Conservation (phyloP, 2,329 filamentous ascomycete species). For the Trichoderma atrobrunneum region DNA sequence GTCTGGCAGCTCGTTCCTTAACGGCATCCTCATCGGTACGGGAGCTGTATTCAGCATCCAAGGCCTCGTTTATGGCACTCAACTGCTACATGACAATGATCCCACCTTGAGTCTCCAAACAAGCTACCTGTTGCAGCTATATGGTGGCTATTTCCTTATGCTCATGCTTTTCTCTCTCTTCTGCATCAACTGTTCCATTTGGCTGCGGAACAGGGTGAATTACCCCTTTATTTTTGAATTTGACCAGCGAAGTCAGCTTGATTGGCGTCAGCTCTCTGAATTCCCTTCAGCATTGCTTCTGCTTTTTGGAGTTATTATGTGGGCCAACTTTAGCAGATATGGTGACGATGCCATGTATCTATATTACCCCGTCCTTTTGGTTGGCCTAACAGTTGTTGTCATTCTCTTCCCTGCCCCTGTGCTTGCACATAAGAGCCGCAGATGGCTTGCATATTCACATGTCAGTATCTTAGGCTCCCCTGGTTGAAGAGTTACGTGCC, state of each 20-base stretch:
- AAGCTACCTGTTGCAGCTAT: conserved; percentile 78
- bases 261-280: conserved; percentile 86
- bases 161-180: conserved; percentile 80
- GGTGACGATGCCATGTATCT: conserved; percentile 67
- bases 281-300: conserved; percentile 83
- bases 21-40: conserved; percentile 64
- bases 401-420: conserved; percentile 74
- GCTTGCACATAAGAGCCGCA: conserved; percentile 72
- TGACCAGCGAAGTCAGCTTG: conserved; percentile 77
- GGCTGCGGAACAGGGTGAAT: conserved; percentile 84
- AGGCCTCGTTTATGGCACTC: conserved; percentile 58
- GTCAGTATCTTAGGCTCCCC: conserved; percentile 42
- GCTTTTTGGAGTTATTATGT: conserved; percentile 75
- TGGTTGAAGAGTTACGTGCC: background rate
- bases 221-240: conserved; percentile 98
- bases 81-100: conserved; percentile 52
- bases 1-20: conserved; percentile 57
- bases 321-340: conserved; percentile 79
- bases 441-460: conserved; percentile 88
- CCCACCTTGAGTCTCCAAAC: conserved; percentile 50
- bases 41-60: conserved; percentile 65
- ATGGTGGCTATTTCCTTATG: conserved; percentile 86
- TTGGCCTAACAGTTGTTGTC: conserved; percentile 63
- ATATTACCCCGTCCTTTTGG: conserved; percentile 82
- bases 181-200: conserved; percentile 78